phyloP scores from a whole-genome alignment of 2,329 filamentous ascomycete species.

The Aurifilum marmelostoma region DNA sequence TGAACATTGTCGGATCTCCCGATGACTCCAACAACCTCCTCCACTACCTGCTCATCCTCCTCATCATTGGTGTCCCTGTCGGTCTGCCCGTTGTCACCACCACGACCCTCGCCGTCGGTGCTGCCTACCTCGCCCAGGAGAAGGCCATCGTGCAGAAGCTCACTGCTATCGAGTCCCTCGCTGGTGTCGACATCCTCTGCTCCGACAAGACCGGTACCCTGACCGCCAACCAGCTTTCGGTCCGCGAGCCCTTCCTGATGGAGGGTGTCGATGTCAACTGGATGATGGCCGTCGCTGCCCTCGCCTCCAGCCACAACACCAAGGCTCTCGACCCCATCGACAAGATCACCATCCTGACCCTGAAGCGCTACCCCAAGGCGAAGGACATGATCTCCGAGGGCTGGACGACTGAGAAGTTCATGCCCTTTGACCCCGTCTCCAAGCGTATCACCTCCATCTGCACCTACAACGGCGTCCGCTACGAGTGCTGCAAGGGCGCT shows the following conservation, averaged over 20 bases:
- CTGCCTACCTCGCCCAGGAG: slow-evolving; percentile 75
- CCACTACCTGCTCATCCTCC: slow-evolving; percentile 69
- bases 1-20: slow-evolving; percentile 63
- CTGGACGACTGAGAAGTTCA: slow-evolving; percentile 79
- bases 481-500: slow-evolving; percentile 76
- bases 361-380: slow-evolving; percentile 76
- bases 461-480: slow-evolving; percentile 69
- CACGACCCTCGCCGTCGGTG: slow-evolving; percentile 76
- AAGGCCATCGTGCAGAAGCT: slow-evolving; percentile 81
- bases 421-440: slow-evolving; percentile 76
- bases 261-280: slow-evolving; percentile 80
- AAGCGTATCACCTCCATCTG: slow-evolving; percentile 76
- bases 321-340: slow-evolving; percentile 79
- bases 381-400: slow-evolving; percentile 74
- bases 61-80: slow-evolving; percentile 79
- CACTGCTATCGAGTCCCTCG: slow-evolving; percentile 76
- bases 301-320: slow-evolving; percentile 78
- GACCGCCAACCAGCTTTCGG: slow-evolving; percentile 74
- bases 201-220: slow-evolving; percentile 83
- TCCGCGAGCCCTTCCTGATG: slow-evolving; percentile 76
- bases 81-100: slow-evolving; percentile 80
- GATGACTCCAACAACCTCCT: slow-evolving; percentile 65
- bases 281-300: slow-evolving; percentile 81
- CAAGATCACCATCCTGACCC: slow-evolving; percentile 76
- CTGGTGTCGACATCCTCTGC: slow-evolving; percentile 77